These are phyloP conservation scores for Eucalyptus virginea DNA, from an alignment of 345 rosid genomes.

Conservation along the genomic window DNA sequence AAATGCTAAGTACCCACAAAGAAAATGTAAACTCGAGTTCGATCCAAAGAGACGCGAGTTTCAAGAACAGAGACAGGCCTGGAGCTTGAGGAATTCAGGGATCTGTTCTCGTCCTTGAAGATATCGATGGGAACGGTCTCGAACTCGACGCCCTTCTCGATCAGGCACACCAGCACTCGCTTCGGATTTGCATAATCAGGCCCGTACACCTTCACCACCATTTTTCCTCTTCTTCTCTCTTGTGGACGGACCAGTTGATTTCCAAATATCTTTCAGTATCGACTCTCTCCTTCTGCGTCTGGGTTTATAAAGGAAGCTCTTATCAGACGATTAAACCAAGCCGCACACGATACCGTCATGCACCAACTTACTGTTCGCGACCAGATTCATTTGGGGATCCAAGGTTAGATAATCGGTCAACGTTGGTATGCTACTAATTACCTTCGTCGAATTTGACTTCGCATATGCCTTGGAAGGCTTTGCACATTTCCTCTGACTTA, in stretches of 20 bases:
- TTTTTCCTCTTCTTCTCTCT: not conserved
- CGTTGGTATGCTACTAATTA: not conserved
- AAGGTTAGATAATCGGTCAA: not conserved
- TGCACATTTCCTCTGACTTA: not conserved
- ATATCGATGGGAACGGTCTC: slow-evolving; percentile 57
- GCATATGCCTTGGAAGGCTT: not conserved
- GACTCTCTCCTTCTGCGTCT: not conserved
- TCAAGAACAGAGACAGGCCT: slow-evolving; percentile 10
- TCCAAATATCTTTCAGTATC: not conserved
- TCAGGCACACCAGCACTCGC: slow-evolving; percentile 28
- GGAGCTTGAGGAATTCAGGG: slow-evolving; percentile 48
- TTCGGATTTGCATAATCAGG: slow-evolving; percentile 38
- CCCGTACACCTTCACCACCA: slow-evolving; percentile 64
- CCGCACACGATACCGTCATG: not conserved
- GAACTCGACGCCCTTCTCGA: slow-evolving; percentile 48
- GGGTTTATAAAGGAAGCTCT: not conserved
- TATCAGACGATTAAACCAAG: not conserved
- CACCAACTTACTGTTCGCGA: not conserved
- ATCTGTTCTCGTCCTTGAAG: slow-evolving; percentile 42
- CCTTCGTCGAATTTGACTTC: not conserved
- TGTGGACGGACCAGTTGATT: not conserved
- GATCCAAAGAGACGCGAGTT: not conserved
- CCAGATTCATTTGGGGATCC: not conserved
- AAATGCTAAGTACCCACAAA: not conserved
- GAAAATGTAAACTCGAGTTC: not conserved